phyloP scores from a whole-genome alignment of 192 early-diverging fungal genomes.

The Geranomyces variabilis region DNA sequence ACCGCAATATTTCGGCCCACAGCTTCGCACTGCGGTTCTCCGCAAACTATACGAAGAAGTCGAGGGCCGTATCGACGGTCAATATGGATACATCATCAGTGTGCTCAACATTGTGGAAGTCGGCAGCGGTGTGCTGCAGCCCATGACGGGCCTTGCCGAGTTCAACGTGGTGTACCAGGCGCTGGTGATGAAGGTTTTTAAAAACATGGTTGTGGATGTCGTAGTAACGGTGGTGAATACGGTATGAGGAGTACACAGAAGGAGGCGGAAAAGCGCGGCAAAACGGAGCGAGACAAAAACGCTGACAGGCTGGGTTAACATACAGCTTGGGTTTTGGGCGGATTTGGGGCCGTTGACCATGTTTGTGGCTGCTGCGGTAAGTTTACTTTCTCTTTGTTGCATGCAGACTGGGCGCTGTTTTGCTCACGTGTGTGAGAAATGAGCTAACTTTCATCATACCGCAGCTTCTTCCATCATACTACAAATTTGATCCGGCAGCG shows the following conservation, averaged over 20 bases:
- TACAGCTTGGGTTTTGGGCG: constrained; percentile 89
- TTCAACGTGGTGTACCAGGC: constrained; percentile 90
- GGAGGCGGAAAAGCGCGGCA: not conserved
- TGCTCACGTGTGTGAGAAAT: not conserved
- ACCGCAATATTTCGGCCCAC: constrained; percentile 83
- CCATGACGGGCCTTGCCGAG: constrained; percentile 85
- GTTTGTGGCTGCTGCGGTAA: constrained; percentile 24
- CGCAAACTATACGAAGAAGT: constrained; percentile 90
- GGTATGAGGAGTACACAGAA: constrained; percentile 48
- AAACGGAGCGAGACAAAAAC: not conserved
- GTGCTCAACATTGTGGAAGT: constrained; percentile 81
- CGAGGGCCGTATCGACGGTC: constrained; percentile 91
- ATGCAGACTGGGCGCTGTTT: no score
- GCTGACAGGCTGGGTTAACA: not conserved
- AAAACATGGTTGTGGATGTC: constrained; percentile 93
- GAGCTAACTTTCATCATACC: not conserved
- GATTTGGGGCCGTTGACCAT: constrained; percentile 80
- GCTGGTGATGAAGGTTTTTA: constrained; percentile 97
- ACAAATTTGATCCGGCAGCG: constrained; percentile 88
- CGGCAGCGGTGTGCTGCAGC: constrained; percentile 75
- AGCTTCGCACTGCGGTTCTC: constrained; percentile 72
- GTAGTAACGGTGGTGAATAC: constrained; percentile 84
- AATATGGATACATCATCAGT: constrained; percentile 87
- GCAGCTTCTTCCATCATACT: constrained; percentile 82
- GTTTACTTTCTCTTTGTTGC: not conserved